Evolutionary conservation across 306 rosid genomes (phyloP).

Genomic region (Begonia fuchsioides): DNA sequence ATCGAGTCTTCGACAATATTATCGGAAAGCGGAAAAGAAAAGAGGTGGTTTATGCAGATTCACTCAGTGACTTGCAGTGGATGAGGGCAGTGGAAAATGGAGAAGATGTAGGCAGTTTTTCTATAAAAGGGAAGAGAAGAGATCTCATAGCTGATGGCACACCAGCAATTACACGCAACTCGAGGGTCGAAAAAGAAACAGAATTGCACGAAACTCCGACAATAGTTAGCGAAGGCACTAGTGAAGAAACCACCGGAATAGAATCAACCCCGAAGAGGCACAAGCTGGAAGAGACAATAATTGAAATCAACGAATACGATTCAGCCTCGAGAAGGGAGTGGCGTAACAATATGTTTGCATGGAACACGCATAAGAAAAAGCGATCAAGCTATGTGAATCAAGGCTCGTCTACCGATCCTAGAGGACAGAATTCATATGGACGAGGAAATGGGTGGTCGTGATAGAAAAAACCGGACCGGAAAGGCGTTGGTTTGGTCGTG

Average conservation of each 20-base stretch:
- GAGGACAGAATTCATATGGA: constrained; percentile 60
- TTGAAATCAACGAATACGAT: constrained; percentile 30
- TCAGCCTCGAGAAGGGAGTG: constrained; percentile 33
- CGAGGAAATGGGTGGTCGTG: constrained; percentile 55
- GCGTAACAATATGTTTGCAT: constrained; percentile 48
- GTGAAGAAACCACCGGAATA: constrained; percentile 39
- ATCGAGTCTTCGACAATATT: constrained; percentile 25
- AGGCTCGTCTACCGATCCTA: constrained; percentile 37
- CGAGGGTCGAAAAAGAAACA: constrained; percentile 26
- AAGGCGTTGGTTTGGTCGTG: background rate
- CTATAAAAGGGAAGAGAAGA: constrained; percentile 41
- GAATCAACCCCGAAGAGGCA: constrained; percentile 44
- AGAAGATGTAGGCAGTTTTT: constrained; percentile 42
- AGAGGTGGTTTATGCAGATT: constrained; percentile 76
- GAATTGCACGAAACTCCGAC: constrained; percentile 27
- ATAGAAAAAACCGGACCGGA: constrained; percentile 5
- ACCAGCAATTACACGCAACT: constrained; percentile 17
- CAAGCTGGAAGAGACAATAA: constrained; percentile 32
- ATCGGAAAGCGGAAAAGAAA: constrained; percentile 79
- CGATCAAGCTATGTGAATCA: constrained; percentile 56
- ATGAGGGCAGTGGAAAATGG: constrained; percentile 96
- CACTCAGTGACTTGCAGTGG: constrained; percentile 79
- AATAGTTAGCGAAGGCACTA: constrained; percentile 31
- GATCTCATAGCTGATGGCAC: constrained; percentile 36
- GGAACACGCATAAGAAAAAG: constrained; percentile 77